Conservation (phyloP, 1,284 basidiomycete species). For the Microbotryum silenes-acaulis region DNA sequence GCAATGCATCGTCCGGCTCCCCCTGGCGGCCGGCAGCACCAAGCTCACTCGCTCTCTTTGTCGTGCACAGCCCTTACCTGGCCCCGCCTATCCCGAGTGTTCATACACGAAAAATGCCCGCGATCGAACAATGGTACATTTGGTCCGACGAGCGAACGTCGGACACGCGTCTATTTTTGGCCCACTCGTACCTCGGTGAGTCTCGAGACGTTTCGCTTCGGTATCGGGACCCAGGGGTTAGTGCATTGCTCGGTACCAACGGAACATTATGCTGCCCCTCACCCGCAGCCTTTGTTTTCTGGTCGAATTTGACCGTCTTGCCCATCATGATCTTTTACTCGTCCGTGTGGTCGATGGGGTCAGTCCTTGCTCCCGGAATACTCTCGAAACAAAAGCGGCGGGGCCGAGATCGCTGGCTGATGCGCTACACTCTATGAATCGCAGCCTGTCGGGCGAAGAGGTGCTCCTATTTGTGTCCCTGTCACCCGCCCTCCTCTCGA, state of each 20-base stretch:
- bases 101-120: background rate
- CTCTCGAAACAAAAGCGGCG: background rate
- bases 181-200: conserved; percentile 55
- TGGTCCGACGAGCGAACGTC: conserved; percentile 12
- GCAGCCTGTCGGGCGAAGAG: conserved; percentile 28
- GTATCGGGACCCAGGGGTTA: too few species aligned
- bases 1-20: background rate
- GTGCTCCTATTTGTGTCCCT: conserved; percentile 44
- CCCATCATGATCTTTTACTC: conserved; percentile 84
- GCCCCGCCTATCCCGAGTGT: background rate
- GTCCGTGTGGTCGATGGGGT: conserved; percentile 76
- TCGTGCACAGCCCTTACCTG: background rate
- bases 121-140: background rate
- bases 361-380: background rate
- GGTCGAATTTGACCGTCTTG: conserved; percentile 77
- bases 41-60: background rate
- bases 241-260: background rate
- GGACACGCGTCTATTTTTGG: conserved; percentile 39
- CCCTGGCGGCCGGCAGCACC: background rate
- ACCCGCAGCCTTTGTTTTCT: conserved; percentile 65
- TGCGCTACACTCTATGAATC: background rate
- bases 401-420: too few species aligned
- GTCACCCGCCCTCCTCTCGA: conserved; percentile 55
- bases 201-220: background rate
- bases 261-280: background rate